Percentiles rank a stretch among this genome's conserved stretches.
These are phyloP conservation scores for Solanum sejunctum DNA, from an alignment of 257 asterid genomes.

Conservation along the genomic window DNA sequence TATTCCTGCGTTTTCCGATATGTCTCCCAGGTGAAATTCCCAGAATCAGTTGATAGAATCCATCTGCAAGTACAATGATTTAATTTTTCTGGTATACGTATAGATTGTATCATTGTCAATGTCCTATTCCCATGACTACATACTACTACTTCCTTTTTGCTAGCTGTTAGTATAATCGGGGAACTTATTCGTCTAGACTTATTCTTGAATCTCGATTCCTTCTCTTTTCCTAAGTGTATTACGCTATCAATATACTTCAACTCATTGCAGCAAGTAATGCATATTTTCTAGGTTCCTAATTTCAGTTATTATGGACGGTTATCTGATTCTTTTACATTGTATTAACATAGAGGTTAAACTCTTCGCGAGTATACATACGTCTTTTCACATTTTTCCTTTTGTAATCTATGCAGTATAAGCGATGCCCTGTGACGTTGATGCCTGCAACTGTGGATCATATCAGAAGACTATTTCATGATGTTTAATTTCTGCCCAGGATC, in stretches of 20 bases:
- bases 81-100: not conserved
- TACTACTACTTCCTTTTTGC: not conserved
- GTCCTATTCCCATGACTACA: not conserved
- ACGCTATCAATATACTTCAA: not conserved
- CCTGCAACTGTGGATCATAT: slow-evolving; percentile 86
- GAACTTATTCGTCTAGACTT: not conserved
- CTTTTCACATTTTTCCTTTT: no score
- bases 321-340: not conserved
- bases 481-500: slow-evolving; percentile 11
- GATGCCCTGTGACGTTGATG: slow-evolving; percentile 80
- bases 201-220: not conserved
- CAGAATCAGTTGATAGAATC: not conserved
- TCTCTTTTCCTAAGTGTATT: not conserved
- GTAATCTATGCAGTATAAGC: slow-evolving; percentile 57
- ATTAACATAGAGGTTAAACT: not conserved
- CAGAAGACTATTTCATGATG: slow-evolving; percentile 84
- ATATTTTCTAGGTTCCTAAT: not conserved
- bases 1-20: slow-evolving; percentile 89
- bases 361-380: not conserved
- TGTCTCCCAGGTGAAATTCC: slow-evolving; percentile 63
- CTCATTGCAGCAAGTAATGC: not conserved
- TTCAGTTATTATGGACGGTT: not conserved
- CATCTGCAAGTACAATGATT: not conserved
- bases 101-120: not conserved
- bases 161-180: not conserved